These are phyloP conservation scores for Ceratonia siliqua DNA, from an alignment of 306 rosid species.

Conservation along the genomic window DNA sequence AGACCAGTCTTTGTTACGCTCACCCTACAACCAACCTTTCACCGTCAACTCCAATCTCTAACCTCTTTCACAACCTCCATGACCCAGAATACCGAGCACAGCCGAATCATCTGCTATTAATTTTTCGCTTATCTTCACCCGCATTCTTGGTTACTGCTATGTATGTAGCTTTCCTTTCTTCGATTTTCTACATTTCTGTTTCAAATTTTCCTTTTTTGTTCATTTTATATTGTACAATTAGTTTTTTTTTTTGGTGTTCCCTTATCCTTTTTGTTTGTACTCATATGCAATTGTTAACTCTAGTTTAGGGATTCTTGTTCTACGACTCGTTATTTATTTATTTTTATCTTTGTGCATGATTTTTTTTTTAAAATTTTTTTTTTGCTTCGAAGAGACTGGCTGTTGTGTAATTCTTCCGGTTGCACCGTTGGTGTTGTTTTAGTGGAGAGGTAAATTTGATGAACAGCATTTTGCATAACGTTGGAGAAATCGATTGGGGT, in stretches of 20 bases:
- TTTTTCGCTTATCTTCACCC: slow-evolving; percentile 23
- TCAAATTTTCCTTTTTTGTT: not conserved
- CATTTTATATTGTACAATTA: not conserved
- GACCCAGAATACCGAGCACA: not conserved
- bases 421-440: not conserved
- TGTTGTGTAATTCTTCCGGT: not conserved
- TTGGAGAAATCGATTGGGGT: slow-evolving; percentile 27
- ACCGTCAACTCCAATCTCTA: not conserved
- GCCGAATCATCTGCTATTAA: not conserved
- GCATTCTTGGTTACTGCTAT: slow-evolving; percentile 36
- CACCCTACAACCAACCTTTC: not conserved
- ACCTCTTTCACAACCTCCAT: not conserved
- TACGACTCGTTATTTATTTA: not conserved
- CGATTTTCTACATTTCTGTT: not conserved
- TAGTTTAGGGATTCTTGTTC: not conserved
- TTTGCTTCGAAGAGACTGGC: not conserved
- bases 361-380: not conserved
- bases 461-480: not conserved
- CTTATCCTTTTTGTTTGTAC: not conserved
- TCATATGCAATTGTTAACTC: not conserved
- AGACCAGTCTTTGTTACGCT: not conserved
- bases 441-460: not conserved
- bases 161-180: slow-evolving; percentile 12
- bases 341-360: not conserved
- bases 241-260: not conserved